Percentiles rank a stretch among this genome's conserved stretches.
Conservation (phyloP, 106 monocot genomes). For the Cymbidium sinense region DNA sequence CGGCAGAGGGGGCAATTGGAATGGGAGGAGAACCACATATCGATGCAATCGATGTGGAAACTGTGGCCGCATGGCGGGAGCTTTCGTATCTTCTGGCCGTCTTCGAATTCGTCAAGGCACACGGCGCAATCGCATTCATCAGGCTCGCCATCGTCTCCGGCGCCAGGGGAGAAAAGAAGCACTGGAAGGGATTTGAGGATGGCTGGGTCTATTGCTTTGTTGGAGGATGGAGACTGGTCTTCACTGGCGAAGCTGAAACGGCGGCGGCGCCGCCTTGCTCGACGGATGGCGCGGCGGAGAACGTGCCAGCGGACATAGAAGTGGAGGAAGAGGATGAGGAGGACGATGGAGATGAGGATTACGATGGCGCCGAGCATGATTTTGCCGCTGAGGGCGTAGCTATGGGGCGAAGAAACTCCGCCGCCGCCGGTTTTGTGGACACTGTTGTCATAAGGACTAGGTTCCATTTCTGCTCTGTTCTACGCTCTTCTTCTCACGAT, state of each 20-base stretch:
- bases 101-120: conserved; percentile 37
- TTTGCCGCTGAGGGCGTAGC: conserved; percentile 26
- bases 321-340: too few species aligned
- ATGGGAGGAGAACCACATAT: too few species aligned
- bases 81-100: conserved; percentile 32
- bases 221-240: background rate
- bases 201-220: too few species aligned
- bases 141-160: background rate
- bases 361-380: conserved; percentile 28
- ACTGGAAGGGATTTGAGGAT: too few species aligned
- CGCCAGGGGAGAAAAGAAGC: too few species aligned
- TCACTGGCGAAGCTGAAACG: conserved; percentile 6
- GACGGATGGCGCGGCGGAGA: conserved; percentile 14
- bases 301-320: conserved; percentile 26
- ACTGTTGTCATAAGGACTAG: too few species aligned
- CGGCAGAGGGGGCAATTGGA: too few species aligned
- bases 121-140: conserved; percentile 31
- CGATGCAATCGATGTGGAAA: too few species aligned
- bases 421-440: background rate
- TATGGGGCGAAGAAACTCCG: background rate
- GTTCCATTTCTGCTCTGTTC: background rate
- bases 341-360: conserved; percentile 30
- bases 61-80: conserved; percentile 43
- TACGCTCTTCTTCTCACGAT: background rate
- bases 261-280: background rate